Evolutionary conservation across 306 rosid species (phyloP).

Genomic region (Inga leiocalycina): DNA sequence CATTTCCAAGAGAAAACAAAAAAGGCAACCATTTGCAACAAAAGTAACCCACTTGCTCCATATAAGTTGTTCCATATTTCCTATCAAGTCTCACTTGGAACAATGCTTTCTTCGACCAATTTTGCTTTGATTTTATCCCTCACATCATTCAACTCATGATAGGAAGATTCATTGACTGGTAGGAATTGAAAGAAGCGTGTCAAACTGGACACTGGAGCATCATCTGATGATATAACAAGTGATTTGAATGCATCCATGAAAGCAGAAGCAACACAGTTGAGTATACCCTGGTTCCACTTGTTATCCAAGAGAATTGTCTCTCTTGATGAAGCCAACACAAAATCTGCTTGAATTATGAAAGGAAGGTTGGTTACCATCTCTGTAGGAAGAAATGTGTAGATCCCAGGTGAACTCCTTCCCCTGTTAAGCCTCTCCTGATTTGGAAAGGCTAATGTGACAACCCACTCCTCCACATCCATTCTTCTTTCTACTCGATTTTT

Average conservation of each 20-base stretch:
- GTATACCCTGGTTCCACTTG: conserved; percentile 82
- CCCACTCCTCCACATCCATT: conserved; percentile 60
- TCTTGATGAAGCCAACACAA: conserved; percentile 74
- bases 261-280: conserved; percentile 62
- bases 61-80: too few relatives aligned
- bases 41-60: too few relatives aligned
- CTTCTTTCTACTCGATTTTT: conserved; percentile 60
- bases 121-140: conserved; percentile 54
- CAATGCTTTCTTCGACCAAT: conserved; percentile 45
- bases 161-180: conserved; percentile 50
- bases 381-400: conserved; percentile 79
- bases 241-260: conserved; percentile 63
- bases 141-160: conserved; percentile 46
- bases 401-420: conserved; percentile 55
- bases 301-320: conserved; percentile 66
- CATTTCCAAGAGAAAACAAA: too few relatives aligned
- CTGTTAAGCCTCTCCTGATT: conserved; percentile 49
- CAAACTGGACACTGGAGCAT: conserved; percentile 55
- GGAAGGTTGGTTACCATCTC: conserved; percentile 76
- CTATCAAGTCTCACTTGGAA: conserved; percentile 75
- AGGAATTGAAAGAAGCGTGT: conserved; percentile 53
- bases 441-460: conserved; percentile 70
- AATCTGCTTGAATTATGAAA: conserved; percentile 78
- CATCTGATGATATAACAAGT: conserved; percentile 36
- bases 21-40: too few relatives aligned